Evolutionary conservation across 176 grass and related monocot species (phyloP), one percentile per base, ranked within the genome.

Genomic region (Juncus inflexus): DNA sequence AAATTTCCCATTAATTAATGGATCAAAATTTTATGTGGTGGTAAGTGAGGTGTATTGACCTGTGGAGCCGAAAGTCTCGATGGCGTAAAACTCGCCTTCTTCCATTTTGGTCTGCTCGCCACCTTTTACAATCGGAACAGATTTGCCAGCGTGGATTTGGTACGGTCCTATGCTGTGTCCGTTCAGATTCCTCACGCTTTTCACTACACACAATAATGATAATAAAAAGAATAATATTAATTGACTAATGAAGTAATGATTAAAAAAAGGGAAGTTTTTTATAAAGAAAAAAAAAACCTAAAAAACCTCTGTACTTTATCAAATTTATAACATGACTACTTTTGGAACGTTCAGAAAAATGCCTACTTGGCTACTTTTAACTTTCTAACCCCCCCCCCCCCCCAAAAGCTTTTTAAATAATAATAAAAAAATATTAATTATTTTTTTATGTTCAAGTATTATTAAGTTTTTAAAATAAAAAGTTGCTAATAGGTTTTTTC

Each of bases 71-170:
- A 99, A 92, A 60, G 94, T 99, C 77, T 99, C 94, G 60, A 99
- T 94, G 37, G 94, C 94, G 81, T 86, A 99, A 80, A 92, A 86
- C 65, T 99, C 89, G 8, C 94, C 94, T 71, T 99, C 94, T 65
- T 99, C 89, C 89, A 92, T 99, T 83, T 92, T 99, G 35, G 85
- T 99, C 73, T 99, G 94, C 13, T 99, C 94, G 59, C 94, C 94
- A 10, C 89, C 94, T 86, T 99, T 99, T 4, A 99, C 89, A 36
- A 86, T 99, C 7, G 89, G 94, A 78, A 99, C 89, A 2, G 85
- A 99, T 73, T 99, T 99, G 37, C 83, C 94, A 65, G 89, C 94
- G 80, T 99, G 94, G 40, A 99, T 99, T 70, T 90, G 89, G 74
- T 99, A 92, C 60, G 94, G 94, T 6, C 80, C 94, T 77, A 99